Base-by-base conservation (phyloP, 2,329 filamentous ascomycete genomes). In the Xylariaceae sp. region DNA sequence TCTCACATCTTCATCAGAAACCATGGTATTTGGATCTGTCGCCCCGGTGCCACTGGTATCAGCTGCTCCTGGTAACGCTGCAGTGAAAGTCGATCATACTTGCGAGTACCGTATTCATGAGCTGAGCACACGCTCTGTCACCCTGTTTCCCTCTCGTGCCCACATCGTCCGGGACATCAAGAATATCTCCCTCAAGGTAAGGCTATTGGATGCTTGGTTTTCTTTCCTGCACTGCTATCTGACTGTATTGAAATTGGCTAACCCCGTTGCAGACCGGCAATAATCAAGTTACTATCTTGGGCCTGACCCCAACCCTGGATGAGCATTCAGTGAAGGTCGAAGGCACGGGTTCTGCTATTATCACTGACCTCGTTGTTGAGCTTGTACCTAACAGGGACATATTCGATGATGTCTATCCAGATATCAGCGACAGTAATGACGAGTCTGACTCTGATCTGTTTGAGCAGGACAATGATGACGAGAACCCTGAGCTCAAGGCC, bases 361-460 rank as follows among this genome's bases (percentile, higher is more conserved):
- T 86, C 62, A 81, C 79, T 9, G 84, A 89, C 62, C 85, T 88
- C 57, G 77, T 80, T 8, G 78, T 87, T 33, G 79, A 86, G 55
- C 72, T 81, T 6, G 71, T 86, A 8, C 77, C 78, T 2, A 84
- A 85, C 57, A 73, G 70, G 13, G 79, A 84, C 23, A 71, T 74
- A 21, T 84, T 82, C 49, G 68, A 81, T 40, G 81, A 85, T 23
- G 64, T 81, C 13, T 82, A 83, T 57, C 77, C 80, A 0, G 75
- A 78, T 9, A 73, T 72, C 0, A 73, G 78, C 20, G 73, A 75
- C 10, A 67, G 70, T 1, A 66, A 72, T 3, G 53, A 54, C 6
- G 59, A 68, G 0, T 58, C 59, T 11, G 67, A 64, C 6, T 50
- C 59, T 2, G 62, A 64, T 4, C 53, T 66, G 6, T 10, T 13